These are phyloP conservation scores for Endogone sp. DNA, from an alignment of 192 early-diverging fungal species.

Conservation along the genomic window DNA sequence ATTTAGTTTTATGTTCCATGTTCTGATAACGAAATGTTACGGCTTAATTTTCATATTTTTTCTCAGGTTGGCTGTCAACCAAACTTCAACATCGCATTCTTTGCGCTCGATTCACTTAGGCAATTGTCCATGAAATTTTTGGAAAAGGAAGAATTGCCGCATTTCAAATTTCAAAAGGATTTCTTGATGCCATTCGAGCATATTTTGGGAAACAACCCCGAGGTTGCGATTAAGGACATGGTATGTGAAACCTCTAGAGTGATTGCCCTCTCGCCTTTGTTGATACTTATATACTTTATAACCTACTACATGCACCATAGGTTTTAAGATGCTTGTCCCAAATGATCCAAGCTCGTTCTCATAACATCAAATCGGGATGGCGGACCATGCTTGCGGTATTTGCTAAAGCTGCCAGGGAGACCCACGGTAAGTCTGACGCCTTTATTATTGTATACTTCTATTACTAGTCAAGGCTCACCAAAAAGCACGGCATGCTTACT, in stretches of 20 bases:
- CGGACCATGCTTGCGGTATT: conserved; percentile 63
- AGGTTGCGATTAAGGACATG: conserved; percentile 74
- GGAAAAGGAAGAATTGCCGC: conserved; percentile 90
- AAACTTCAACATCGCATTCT: conserved; percentile 78
- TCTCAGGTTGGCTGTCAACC: conserved; percentile 72
- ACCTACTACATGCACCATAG: too few relatives aligned
- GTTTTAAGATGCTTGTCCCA: conserved; percentile 71
- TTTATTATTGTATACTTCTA: too few relatives aligned
- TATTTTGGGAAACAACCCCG: conserved; percentile 72
- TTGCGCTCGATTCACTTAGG: conserved; percentile 88
- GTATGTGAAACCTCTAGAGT: conserved; percentile 49
- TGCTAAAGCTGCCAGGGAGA: conserved; percentile 61
- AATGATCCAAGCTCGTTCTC: conserved; percentile 67
- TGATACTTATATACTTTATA: conserved; percentile 46
- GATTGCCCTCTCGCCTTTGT: too few relatives aligned
- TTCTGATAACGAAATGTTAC: neutral
- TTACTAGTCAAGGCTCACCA: neutral
- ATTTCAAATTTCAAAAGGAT: conserved; percentile 94
- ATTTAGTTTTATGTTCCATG: too few relatives aligned
- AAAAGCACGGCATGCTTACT: too few relatives aligned
- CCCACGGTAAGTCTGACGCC: conserved; percentile 21
- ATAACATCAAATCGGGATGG: conserved; percentile 81
- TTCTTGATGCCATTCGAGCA: conserved; percentile 87
- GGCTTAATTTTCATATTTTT: conserved; percentile 3
- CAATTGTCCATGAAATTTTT: conserved; percentile 93